Evolutionary conservation across 2,329 filamentous ascomycete genomes (phyloP), one percentile per base, ranked within the genome.

Genomic region (Epichloe uncinata): DNA sequence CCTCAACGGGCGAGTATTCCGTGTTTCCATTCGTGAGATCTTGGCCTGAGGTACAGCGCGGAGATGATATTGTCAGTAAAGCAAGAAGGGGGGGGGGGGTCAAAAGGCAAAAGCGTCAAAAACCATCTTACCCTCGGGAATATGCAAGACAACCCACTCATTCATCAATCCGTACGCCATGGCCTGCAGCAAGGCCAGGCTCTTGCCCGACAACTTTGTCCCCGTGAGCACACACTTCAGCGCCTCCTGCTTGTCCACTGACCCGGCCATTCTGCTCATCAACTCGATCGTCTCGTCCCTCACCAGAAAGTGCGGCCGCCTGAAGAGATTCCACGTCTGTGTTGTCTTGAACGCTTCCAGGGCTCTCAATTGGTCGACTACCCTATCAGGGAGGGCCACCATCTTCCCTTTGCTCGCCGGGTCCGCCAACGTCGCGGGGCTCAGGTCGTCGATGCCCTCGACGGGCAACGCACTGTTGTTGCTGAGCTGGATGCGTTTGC

Each of bases 391-490:
- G 30, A 97, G 67, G 2, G 78, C 78, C 48, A 88, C 69, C 33
- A 97, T 77, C 53, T 76, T 76, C 36, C 85, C 87, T 9, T 76
- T 69, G 47, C 78, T 75, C 35, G 73, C 71, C 33, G 70, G 66
- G 49, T 75, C 70, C 16, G 75, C 66, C 67, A 84, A 69, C 42
- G 74, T 77, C 54, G 75, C 70, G 9, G 68, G 63, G 12, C 68
- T 73, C 49, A 95, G 62, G 45, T 83, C 75, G 52, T 74, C 69
- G 57, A 95, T 73, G 11, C 80, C 85, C 22, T 73, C 63, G 7
- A 97, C 84, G 52, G 84, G 79, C 37, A 96, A 72, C 46, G 93
- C 93, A 69, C 95, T 97, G 66, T 87, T 85, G 70, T 97, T 98
- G 73, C 85, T 91, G 53, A 98, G 80, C 52, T 94, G 82, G 60